A percentile compares a stretch with the other conserved stretches of the same genome.
phyloP scores from a whole-genome alignment of 305 asterid species.

The Euphrasia arctica region DNA sequence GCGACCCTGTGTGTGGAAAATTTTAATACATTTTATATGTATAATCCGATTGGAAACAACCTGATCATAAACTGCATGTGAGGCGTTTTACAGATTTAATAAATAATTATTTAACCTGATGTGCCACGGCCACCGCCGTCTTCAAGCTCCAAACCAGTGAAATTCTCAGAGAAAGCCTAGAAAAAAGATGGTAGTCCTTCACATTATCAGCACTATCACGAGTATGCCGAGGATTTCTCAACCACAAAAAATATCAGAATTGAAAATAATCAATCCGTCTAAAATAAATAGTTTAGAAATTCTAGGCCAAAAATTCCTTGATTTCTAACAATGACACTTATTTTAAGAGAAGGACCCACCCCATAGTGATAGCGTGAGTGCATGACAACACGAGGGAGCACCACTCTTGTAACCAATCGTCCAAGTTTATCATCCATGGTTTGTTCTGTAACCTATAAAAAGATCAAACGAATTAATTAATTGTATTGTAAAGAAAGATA shows the following conservation, averaged over 20 bases:
- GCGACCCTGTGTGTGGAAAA: slow-evolving; percentile 69
- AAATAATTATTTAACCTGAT: slow-evolving; percentile 52
- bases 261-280: no score
- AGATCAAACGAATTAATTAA: background rate
- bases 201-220: background rate
- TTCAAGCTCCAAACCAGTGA: slow-evolving; percentile 98
- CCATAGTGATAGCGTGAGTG: slow-evolving; percentile 94
- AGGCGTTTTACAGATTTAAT: background rate
- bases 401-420: slow-evolving; percentile 78
- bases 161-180: slow-evolving; percentile 91
- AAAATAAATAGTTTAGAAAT: no score
- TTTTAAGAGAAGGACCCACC: slow-evolving; percentile 36
- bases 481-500: background rate
- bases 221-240: slow-evolving; percentile 4
- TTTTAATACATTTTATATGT: slow-evolving; percentile 9
- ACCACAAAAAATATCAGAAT: background rate
- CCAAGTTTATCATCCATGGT: slow-evolving; percentile 90
- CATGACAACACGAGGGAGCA: slow-evolving; percentile 98
- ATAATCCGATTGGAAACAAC: slow-evolving; percentile 4
- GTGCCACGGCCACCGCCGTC: slow-evolving; percentile 99
- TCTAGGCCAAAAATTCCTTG: no score
- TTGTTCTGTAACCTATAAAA: slow-evolving; percentile 80
- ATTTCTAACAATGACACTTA: no score
- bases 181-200: no score
- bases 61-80: background rate